These are phyloP conservation scores for Stropharia rugosoannulata DNA, from an alignment of 768 basidiomycete species.

Conservation along the genomic window DNA sequence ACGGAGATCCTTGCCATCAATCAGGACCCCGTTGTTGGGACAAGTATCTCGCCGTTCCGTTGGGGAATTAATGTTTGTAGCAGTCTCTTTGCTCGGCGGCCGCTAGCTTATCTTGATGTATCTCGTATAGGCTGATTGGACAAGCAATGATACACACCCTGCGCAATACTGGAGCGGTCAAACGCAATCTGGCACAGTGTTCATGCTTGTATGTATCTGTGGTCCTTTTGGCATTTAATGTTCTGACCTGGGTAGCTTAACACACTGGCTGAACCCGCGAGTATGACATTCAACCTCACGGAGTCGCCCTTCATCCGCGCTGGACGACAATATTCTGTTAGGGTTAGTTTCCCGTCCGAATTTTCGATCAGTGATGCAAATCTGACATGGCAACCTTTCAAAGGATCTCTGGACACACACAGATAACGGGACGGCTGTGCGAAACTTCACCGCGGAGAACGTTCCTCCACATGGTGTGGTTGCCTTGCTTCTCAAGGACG, in stretches of 20 bases:
- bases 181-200: conserved; percentile 58
- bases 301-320: conserved; percentile 73
- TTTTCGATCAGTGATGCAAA: background rate
- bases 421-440: conserved; percentile 63
- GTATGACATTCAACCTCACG: conserved; percentile 61
- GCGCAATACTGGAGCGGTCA: conserved; percentile 71
- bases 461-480: conserved; percentile 72
- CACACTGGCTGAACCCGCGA: conserved; percentile 49
- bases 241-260: conserved; percentile 45
- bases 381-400: background rate
- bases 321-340: conserved; percentile 61
- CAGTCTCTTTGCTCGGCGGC: background rate
- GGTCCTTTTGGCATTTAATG: background rate
- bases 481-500: conserved; percentile 65
- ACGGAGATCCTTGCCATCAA: conserved; percentile 66
- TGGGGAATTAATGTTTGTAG: conserved; percentile 64
- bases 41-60: conserved; percentile 63
- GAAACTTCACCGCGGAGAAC: conserved; percentile 48
- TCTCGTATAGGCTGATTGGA: conserved; percentile 37
- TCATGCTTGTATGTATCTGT: conserved; percentile 55
- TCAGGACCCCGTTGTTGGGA: conserved; percentile 63
- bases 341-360: conserved; percentile 36
- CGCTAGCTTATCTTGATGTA: background rate
- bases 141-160: conserved; percentile 43
- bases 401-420: conserved; percentile 76